phyloP scores from a whole-genome alignment of 2,329 filamentous ascomycete species.

The Colletotrichum destructivum region DNA sequence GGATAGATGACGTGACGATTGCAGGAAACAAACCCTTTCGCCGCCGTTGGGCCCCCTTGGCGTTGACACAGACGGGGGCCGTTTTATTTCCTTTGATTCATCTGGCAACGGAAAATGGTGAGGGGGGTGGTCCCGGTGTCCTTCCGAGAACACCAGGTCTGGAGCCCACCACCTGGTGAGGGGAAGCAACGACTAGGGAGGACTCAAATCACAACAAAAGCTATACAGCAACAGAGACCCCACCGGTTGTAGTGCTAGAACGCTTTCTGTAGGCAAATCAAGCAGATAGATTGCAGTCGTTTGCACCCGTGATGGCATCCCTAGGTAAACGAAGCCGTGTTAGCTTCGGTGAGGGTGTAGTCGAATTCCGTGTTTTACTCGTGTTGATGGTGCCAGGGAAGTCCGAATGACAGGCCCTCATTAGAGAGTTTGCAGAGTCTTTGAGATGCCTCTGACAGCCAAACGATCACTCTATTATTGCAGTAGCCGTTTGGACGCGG shows the following conservation, averaged over 20 bases:
- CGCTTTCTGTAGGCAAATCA: slow-evolving; percentile 36
- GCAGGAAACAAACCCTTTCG: slow-evolving; percentile 42
- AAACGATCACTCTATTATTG: too few relatives aligned
- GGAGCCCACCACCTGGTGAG: slow-evolving; percentile 25
- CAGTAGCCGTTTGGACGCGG: too few relatives aligned
- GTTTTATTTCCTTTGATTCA: slow-evolving; percentile 39
- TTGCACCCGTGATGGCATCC: neutral
- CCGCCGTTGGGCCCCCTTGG: slow-evolving; percentile 30
- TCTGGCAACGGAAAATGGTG: slow-evolving; percentile 40
- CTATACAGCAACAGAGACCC: slow-evolving; percentile 28
- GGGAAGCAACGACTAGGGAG: slow-evolving; percentile 20
- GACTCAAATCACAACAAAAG: slow-evolving; percentile 35
- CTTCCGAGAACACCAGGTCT: slow-evolving; percentile 10
- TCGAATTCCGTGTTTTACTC: too few relatives aligned
- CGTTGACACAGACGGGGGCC: slow-evolving; percentile 31
- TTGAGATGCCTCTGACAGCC: too few relatives aligned
- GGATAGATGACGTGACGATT: slow-evolving; percentile 43
- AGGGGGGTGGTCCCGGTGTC: slow-evolving; percentile 9
- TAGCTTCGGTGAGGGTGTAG: neutral
- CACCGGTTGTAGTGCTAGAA: slow-evolving; percentile 35
- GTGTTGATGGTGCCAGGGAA: too few relatives aligned
- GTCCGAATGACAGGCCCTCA: too few relatives aligned
- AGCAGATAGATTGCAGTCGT: slow-evolving; percentile 36
- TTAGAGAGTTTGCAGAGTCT: too few relatives aligned
- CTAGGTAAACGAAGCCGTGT: neutral